Evolutionary conservation across 192 early-diverging fungal species (phyloP).

Genomic region (Coemansia sp.): DNA sequence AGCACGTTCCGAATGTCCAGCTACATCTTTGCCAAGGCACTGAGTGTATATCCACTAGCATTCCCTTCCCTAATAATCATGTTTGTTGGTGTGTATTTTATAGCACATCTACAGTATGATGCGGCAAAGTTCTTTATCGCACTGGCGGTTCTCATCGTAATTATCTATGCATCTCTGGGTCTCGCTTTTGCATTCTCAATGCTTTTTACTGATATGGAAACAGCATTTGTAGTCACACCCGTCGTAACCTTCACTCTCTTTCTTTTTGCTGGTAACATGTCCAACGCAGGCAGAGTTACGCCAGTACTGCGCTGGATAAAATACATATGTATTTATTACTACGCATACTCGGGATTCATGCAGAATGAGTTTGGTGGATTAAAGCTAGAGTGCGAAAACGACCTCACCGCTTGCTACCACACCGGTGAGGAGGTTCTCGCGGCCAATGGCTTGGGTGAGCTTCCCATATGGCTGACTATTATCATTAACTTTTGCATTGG

Average conservation of each 20-base stretch:
- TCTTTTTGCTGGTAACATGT: constrained; percentile 40
- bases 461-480: constrained; percentile 27
- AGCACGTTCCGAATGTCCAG: constrained; percentile 61
- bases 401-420: constrained; percentile 16
- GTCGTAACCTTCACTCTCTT: constrained; percentile 19
- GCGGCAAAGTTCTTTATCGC: constrained; percentile 34
- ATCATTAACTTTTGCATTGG: constrained; percentile 29
- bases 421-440: constrained; percentile 27
- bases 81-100: constrained; percentile 31
- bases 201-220: constrained; percentile 18
- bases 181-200: constrained; percentile 33
- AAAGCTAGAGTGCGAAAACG: constrained; percentile 16
- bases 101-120: constrained; percentile 28
- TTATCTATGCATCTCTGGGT: constrained; percentile 21
- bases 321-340: constrained; percentile 32
- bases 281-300: constrained; percentile 30
- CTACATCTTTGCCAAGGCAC: constrained; percentile 60
- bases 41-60: constrained; percentile 46
- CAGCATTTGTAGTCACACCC: constrained; percentile 26
- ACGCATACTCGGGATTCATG: constrained; percentile 36
- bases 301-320: constrained; percentile 49
- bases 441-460: constrained; percentile 22
- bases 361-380: constrained; percentile 49
- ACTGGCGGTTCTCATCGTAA: constrained; percentile 23
- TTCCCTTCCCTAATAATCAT: constrained; percentile 25